Evolutionary conservation across 139 green algal species (phyloP), one percentile per base, ranked within the genome.

Genomic region (Edaphochlamys debaryana): DNA sequence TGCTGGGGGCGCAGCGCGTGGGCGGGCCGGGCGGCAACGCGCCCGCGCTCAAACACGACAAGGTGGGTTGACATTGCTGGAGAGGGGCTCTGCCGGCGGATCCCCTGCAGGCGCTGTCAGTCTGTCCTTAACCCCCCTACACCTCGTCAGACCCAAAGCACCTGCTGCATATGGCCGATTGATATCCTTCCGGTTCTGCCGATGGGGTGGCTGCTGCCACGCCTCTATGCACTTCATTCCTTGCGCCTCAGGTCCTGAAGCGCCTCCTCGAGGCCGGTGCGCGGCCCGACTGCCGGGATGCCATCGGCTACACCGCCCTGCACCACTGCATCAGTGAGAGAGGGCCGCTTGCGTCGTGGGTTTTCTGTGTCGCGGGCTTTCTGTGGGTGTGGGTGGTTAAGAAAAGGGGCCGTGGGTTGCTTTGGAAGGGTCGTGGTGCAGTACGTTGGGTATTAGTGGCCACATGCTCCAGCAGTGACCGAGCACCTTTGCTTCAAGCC

Each of bases 1-100:
- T 81, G n/a, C 8, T 40, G 40, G 75, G 75, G 25, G 75, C 75
- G 75, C 75, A 81, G 75, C 27, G 75, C 27, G 62, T 48, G 3
- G 17, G 60, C 6, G 41, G 38, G 3, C 7, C 38, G 19, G 60
- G 34, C 32, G 70, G 64, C 22, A 17, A 42, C 19, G 29, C 38
- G 11, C 60, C 6, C 19, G 29, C 38, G 11, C 60, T 17, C 29
- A 70, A 15, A 0, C 64, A 19, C 1, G 64, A 70, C 3, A n/a
- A n/a, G n/a, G 64, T 45, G 64, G n/a, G 64, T n/a, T 38, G 60
- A n/a, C 60, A 40, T 20, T 11, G 56, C 22, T 27, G 56, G 5
- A n/a, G 56, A 4, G 56, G 56, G 11, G 56, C 22, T 29, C 15
- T 69, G 7, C 11, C 23, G 62, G 30, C 17, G 23, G 41, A 29